phyloP scores from a whole-genome alignment of 768 basidiomycete genomes.

The Candolleomyces eurysporus region DNA sequence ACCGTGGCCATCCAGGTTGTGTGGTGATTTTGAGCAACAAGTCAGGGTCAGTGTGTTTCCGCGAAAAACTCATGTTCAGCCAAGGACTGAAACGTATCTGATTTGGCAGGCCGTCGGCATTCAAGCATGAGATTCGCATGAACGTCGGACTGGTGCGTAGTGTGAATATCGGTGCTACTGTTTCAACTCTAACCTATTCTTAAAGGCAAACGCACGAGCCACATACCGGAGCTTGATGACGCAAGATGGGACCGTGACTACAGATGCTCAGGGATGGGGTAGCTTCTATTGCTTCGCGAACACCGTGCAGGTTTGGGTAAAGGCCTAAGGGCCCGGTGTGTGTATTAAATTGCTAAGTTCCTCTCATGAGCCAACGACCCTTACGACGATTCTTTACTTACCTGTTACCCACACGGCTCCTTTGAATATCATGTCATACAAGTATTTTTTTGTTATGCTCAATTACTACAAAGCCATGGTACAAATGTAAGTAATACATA shows the following conservation, averaged over 20 bases:
- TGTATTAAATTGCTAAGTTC: no score
- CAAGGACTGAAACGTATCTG: not conserved
- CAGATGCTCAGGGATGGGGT: slow-evolving; percentile 62
- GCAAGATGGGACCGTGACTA: slow-evolving; percentile 38
- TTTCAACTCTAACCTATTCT: not conserved
- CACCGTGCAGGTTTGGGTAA: slow-evolving; percentile 61
- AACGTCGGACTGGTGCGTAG: slow-evolving; percentile 58
- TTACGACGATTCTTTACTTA: not conserved
- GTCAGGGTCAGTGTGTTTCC: slow-evolving; percentile 27
- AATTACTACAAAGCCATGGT: not conserved
- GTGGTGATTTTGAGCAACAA: slow-evolving; percentile 71
- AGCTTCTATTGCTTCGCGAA: slow-evolving; percentile 57
- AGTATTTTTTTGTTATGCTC: no score
- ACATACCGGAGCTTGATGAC: slow-evolving; percentile 51
- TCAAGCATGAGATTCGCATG: slow-evolving; percentile 56
- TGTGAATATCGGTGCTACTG: slow-evolving; percentile 1
- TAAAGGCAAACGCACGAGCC: slow-evolving; percentile 34
- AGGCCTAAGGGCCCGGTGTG: slow-evolving; percentile 10
- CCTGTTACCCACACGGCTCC: not conserved
- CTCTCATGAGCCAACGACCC: not conserved
- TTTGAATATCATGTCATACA: no score
- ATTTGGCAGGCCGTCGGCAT: slow-evolving; percentile 26
- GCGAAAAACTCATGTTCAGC: not conserved
- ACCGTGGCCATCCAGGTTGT: slow-evolving; percentile 54
- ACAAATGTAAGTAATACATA: not conserved